Percentiles rank a stretch among this genome's conserved stretches.
phyloP scores from a whole-genome alignment of 371 early-diverging fungal species.

The Syncephalastrum monosporum region DNA sequence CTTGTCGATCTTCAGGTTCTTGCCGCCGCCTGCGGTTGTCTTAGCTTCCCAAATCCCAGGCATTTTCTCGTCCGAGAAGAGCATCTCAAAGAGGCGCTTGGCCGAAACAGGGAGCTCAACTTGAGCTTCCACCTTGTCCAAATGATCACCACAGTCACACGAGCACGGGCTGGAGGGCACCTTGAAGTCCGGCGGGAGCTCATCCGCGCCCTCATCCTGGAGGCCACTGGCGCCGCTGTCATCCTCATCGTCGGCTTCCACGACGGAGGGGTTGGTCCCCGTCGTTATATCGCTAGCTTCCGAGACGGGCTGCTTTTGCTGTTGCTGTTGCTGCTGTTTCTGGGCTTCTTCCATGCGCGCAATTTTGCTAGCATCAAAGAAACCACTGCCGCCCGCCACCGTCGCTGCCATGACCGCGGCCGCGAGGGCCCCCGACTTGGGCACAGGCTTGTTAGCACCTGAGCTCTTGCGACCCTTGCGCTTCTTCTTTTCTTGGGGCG shows the following conservation, averaged over 20 bases:
- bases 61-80: conserved; percentile 49
- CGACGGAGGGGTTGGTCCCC: neutral
- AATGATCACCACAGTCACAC: conserved; percentile 69
- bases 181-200: conserved; percentile 41
- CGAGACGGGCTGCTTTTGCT: neutral
- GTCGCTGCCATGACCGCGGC: conserved; percentile 56
- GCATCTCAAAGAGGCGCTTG: conserved; percentile 55
- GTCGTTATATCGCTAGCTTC: neutral
- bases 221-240: neutral
- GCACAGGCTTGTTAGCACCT: conserved; percentile 23
- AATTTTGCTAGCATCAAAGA: conserved; percentile 34
- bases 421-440: conserved; percentile 48
- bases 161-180: conserved; percentile 47
- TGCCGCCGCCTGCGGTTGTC: conserved; percentile 43
- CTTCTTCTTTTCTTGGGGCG: conserved; percentile 27
- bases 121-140: conserved; percentile 63
- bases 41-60: conserved; percentile 45
- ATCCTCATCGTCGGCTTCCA: conserved; percentile 3
- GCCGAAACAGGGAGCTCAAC: conserved; percentile 58
- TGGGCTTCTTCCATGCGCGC: conserved; percentile 15
- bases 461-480: conserved; percentile 35
- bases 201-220: conserved; percentile 11
- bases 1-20: conserved; percentile 34
- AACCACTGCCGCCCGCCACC: conserved; percentile 43
- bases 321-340: conserved; percentile 4